Evolutionary conservation across 2,329 filamentous ascomycete species (phyloP).

Genomic region (Dryadomyces quercus-mongolicae): DNA sequence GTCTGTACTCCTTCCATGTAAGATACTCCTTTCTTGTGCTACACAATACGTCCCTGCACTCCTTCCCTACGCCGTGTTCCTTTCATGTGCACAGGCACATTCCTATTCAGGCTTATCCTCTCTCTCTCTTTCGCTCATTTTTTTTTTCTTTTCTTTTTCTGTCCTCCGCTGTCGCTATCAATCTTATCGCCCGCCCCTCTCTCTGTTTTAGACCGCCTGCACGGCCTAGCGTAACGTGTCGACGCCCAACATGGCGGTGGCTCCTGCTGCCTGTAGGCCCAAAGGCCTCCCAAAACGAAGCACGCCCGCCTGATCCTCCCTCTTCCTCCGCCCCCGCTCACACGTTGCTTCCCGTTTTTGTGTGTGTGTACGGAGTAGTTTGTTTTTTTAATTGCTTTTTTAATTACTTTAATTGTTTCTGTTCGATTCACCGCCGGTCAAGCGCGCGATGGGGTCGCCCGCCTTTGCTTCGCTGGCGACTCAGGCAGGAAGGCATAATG

Average conservation of each 20-base stretch:
- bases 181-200: not conserved
- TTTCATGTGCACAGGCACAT: too few species aligned
- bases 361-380: too few species aligned
- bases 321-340: not conserved
- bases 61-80: too few species aligned
- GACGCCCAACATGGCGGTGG: not conserved
- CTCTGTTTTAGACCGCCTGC: constrained; percentile 1
- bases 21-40: too few species aligned
- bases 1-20: too few species aligned
- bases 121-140: not conserved
- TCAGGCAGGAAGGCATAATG: not conserved
- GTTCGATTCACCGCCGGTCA: not conserved
- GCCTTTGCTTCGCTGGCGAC: not conserved
- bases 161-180: not conserved
- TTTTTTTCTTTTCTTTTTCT: not conserved
- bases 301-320: not conserved
- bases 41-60: too few species aligned
- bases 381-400: not conserved
- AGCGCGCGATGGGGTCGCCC: not conserved
- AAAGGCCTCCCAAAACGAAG: not conserved
- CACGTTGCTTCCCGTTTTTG: not conserved
- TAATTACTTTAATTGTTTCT: too few species aligned
- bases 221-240: not conserved
- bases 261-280: not conserved
- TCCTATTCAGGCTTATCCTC: too few species aligned